Evolutionary conservation across 106 monocot genomes (phyloP).

Genomic region (Phalaenopsis aphrodite): DNA sequence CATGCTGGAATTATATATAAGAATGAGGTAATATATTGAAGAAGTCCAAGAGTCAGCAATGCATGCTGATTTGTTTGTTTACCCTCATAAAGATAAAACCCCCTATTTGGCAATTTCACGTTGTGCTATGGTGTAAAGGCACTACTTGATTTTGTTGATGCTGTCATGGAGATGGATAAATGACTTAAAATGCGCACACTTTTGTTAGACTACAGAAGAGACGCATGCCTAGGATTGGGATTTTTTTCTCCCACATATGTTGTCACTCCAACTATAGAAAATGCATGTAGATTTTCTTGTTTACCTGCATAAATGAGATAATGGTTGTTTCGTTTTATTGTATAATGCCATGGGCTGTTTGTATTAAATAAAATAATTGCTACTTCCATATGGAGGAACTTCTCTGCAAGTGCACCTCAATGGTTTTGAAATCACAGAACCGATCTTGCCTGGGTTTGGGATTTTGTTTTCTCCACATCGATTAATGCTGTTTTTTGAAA

Average conservation of each 20-base stretch:
- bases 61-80: conserved; percentile 4
- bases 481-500: background rate
- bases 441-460: background rate
- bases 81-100: background rate
- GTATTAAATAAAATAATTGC: background rate
- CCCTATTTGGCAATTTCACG: background rate
- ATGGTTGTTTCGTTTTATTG: background rate
- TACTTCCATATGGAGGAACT: background rate
- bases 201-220: background rate
- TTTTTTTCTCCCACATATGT: background rate
- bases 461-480: background rate
- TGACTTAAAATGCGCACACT: background rate
- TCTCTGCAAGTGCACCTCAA: background rate
- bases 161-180: background rate
- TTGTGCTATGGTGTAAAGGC: background rate
- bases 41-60: background rate
- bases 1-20: background rate
- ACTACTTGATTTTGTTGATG: background rate
- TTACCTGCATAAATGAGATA: background rate
- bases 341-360: background rate
- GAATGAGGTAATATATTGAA: background rate
- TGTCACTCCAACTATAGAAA: background rate
- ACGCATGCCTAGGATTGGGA: background rate
- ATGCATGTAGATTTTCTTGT: background rate
- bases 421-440: background rate